Base-by-base conservation (phyloP, 805 yeast genomes). In the Wickerhamomyces xylosicus region DNA sequence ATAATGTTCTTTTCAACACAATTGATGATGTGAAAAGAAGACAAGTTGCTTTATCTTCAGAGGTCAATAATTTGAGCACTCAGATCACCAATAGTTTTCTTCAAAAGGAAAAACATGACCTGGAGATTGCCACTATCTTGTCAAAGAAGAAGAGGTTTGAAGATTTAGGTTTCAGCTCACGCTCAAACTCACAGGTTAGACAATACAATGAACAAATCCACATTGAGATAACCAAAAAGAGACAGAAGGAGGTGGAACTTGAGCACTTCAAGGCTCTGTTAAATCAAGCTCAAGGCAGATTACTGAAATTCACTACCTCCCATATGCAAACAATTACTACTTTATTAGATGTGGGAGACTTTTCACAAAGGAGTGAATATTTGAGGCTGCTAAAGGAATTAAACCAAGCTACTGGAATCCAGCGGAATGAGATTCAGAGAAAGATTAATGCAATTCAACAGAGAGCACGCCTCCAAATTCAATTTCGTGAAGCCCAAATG, bases 351-450 rank as follows among this genome's bases (percentile, higher is more conserved):
- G 13, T 25, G 9, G 29, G 29, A 10, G 14, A 25, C 29, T 25
- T 10, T 13, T n/a, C 15, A 34, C 19, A 32, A 40, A 14, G 40
- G 29, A 6, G 38, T 37, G 11, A 34, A 28, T 13, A 32, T 27
- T 14, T 39, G 34, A 29, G 34, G 43, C 34, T 31, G 21, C 10
- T 29, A 19, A 33, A 34, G 33, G 36, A 39, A 18, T 11, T 9
- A 17, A 14, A 9, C 21, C n/a, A n/a, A n/a, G n/a, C n/a, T n/a
- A n/a, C n/a, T n/a, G n/a, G n/a, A n/a, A n/a, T n/a, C n/a, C n/a
- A n/a, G n/a, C n/a, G n/a, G n/a, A n/a, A n/a, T n/a, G n/a, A n/a
- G n/a, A n/a, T n/a, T n/a, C n/a, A n/a, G n/a, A n/a, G n/a, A n/a
- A n/a, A n/a, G n/a, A n/a, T n/a, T n/a, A n/a, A n/a, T n/a, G n/a